phyloP scores from a whole-genome alignment of 352 stramenopile species.

The Discostella stelligera region DNA sequence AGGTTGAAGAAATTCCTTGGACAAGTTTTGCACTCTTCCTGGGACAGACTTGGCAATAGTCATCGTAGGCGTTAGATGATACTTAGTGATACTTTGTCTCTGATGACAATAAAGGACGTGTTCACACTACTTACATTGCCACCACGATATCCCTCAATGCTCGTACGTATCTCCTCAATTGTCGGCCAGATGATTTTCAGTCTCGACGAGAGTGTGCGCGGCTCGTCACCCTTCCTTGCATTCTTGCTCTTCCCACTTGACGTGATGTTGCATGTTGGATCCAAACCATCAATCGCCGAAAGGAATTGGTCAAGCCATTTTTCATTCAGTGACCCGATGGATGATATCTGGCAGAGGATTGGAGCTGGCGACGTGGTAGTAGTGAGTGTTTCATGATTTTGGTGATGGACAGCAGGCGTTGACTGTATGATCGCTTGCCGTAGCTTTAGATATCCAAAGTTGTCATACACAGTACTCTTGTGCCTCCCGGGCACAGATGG shows the following conservation, averaged over 20 bases:
- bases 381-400: background rate
- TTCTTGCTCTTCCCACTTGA: conserved; percentile 2
- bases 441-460: conserved; percentile 63
- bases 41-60: conserved; percentile 50
- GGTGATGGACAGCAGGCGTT: conserved; percentile 11
- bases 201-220: conserved; percentile 16
- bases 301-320: conserved; percentile 64
- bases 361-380: conserved; percentile 15
- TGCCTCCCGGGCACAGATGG: conserved; percentile 71
- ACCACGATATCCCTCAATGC: conserved; percentile 59
- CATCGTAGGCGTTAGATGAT: background rate
- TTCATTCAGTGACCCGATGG: conserved; percentile 64
- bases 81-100: background rate
- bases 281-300: conserved; percentile 38
- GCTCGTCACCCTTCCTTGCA: background rate
- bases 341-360: conserved; percentile 77
- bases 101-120: background rate
- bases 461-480: conserved; percentile 14
- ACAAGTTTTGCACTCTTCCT: conserved; percentile 57
- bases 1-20: conserved; percentile 63
- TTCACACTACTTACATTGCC: conserved; percentile 26
- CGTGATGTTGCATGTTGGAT: conserved; percentile 19
- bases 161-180: conserved; percentile 57
- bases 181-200: conserved; percentile 74
- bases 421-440: conserved; percentile 39